Evolutionary conservation across 2,329 filamentous ascomycete species (phyloP).

Genomic region (Fusarium sp.): DNA sequence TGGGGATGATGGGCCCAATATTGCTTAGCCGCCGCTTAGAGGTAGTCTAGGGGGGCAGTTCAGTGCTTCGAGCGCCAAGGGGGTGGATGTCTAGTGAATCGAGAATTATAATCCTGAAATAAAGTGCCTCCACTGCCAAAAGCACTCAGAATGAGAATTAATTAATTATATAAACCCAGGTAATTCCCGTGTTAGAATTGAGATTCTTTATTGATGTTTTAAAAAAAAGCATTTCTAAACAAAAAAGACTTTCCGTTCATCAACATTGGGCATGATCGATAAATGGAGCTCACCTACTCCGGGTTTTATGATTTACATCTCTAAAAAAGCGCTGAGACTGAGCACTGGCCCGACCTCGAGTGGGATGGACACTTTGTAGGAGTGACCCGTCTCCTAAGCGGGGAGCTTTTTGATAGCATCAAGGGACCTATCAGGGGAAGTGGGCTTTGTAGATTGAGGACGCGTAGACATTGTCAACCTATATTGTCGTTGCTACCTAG

Average conservation of each 20-base stretch:
- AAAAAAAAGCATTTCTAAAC: background rate
- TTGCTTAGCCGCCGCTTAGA: conserved; percentile 37
- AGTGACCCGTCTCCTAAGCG: conserved; percentile 4
- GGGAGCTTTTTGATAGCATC: conserved; percentile 9
- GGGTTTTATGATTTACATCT: background rate
- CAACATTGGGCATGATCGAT: background rate
- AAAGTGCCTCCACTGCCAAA: background rate
- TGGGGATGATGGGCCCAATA: conserved; percentile 33
- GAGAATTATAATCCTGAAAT: background rate
- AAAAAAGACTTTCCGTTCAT: background rate
- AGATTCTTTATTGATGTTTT: background rate
- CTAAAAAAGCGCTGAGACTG: conserved; percentile 16
- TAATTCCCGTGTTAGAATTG: background rate
- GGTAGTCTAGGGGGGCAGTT: background rate
- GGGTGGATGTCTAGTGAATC: background rate
- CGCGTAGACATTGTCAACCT: conserved; percentile 32
- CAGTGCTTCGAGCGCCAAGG: background rate
- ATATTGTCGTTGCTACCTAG: background rate
- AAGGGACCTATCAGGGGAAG: conserved; percentile 35
- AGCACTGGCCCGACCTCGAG: background rate
- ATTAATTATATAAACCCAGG: background rate
- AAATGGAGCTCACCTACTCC: background rate
- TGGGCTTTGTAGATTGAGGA: conserved; percentile 35
- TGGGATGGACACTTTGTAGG: conserved; percentile 4
- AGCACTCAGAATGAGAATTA: background rate